A percentile compares a stretch with the other conserved stretches of the same genome.
Evolutionary conservation across 1,284 basidiomycete genomes (phyloP).

Genomic region (Moniliophthora roreri): DNA sequence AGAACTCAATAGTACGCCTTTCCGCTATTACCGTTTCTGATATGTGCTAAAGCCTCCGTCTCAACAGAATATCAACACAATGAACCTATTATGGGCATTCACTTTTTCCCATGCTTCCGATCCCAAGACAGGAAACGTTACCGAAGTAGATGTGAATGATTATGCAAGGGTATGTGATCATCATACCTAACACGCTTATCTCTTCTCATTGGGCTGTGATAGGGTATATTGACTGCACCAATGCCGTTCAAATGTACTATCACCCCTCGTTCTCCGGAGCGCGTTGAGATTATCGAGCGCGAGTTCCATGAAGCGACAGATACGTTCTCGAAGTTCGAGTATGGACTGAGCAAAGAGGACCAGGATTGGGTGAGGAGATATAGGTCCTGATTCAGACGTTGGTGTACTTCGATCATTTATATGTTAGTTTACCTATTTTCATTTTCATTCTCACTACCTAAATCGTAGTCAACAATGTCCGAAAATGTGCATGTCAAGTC

Average conservation of each 20-base stretch:
- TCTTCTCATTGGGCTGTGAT: background rate
- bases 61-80: constrained; percentile 15
- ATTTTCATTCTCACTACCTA: too few species aligned
- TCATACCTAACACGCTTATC: too few species aligned
- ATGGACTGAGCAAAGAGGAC: constrained; percentile 5
- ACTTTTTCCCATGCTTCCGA: constrained; percentile 17
- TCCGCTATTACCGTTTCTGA: constrained; percentile 12
- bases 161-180: background rate
- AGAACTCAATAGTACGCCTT: constrained; percentile 26
- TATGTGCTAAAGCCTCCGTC: background rate
- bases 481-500: too few species aligned
- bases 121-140: background rate
- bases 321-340: constrained; percentile 10
- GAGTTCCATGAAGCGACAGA: constrained; percentile 10
- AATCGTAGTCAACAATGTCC: too few species aligned
- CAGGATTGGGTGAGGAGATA: background rate
- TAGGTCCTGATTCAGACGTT: background rate
- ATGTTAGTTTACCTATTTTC: too few species aligned
- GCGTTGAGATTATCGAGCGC: constrained; percentile 8
- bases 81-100: constrained; percentile 30
- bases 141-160: constrained; percentile 7
- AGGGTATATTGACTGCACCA: constrained; percentile 12
- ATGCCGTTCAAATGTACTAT: constrained; percentile 11
- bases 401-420: too few species aligned
- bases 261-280: constrained; percentile 1